These are phyloP conservation scores for Cucurbita maxima DNA, from an alignment of 306 rosid genomes.

Conservation along the genomic window DNA sequence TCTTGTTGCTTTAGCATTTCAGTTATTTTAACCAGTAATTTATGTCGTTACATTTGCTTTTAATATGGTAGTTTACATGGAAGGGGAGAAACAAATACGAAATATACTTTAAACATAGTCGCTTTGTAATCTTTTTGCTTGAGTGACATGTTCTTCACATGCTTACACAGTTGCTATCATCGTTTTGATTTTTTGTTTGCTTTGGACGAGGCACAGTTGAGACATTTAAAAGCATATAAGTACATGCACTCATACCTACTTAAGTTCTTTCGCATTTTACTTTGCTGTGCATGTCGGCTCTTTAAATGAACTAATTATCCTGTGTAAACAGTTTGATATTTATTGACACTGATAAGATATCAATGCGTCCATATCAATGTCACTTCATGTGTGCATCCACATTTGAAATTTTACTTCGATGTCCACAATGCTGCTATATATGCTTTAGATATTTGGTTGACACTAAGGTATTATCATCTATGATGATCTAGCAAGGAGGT, in stretches of 20 bases:
- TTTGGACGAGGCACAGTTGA: not conserved
- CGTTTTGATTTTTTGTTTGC: not conserved
- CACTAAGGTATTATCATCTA: not conserved
- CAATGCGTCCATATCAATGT: not conserved
- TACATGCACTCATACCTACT: not conserved
- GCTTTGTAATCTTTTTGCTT: not conserved
- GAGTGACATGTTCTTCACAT: not conserved
- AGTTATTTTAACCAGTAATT: not conserved
- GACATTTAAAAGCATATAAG: not conserved
- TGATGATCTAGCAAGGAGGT: slow-evolving; percentile 37
- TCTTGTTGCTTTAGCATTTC: not conserved
- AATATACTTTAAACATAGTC: not conserved
- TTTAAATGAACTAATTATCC: not conserved
- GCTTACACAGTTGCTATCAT: not conserved
- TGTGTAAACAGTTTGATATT: not conserved
- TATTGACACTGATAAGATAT: not conserved
- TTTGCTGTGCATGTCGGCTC: not conserved
- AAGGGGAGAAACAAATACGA: not conserved
- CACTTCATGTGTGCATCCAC: not conserved
- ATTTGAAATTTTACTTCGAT: not conserved
- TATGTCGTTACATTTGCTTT: not conserved
- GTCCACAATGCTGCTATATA: not conserved
- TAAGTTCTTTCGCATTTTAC: not conserved
- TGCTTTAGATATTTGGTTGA: not conserved
- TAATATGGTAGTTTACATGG: not conserved